Percentiles rank a stretch among this genome's conserved stretches.
These are phyloP conservation scores for Marasmius sp. DNA, from an alignment of 1,284 basidiomycete genomes.

Conservation along the genomic window DNA sequence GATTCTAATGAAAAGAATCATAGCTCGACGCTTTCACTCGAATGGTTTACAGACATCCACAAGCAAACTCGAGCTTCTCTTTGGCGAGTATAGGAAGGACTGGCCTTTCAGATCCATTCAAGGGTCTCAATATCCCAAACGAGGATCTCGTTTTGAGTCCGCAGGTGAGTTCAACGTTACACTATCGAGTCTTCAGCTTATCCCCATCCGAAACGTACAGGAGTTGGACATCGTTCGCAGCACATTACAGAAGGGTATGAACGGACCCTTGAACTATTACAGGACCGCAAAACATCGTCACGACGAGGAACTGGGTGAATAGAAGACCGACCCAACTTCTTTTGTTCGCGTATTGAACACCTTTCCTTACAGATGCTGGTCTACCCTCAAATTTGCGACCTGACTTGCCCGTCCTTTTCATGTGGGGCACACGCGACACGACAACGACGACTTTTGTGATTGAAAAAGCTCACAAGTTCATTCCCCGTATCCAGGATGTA, in stretches of 20 bases:
- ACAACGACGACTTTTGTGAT: slow-evolving; percentile 38
- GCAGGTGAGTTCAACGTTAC: background rate
- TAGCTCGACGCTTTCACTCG: slow-evolving; percentile 39
- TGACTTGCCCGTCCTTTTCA: slow-evolving; percentile 56
- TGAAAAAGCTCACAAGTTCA: slow-evolving; percentile 44
- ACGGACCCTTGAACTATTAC: slow-evolving; percentile 71
- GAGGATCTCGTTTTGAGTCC: slow-evolving; percentile 3
- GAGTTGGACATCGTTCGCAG: slow-evolving; percentile 52
- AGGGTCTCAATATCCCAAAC: slow-evolving; percentile 3
- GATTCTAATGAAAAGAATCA: background rate
- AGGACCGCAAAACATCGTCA: slow-evolving; percentile 54
- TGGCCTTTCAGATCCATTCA: slow-evolving; percentile 1
- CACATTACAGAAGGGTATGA: slow-evolving; percentile 52
- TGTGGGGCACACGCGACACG: slow-evolving; percentile 57
- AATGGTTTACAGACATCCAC: slow-evolving; percentile 23
- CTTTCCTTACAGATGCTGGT: slow-evolving; percentile 29
- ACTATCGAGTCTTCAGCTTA: background rate
- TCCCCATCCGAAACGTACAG: slow-evolving; percentile 28
- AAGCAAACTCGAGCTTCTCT: background rate
- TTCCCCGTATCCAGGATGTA: slow-evolving; percentile 47
- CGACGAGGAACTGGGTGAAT: slow-evolving; percentile 61
- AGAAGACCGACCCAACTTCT: background rate
- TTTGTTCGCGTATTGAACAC: slow-evolving; percentile 3
- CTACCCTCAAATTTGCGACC: slow-evolving; percentile 42
- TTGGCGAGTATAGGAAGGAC: background rate